A percentile compares a stretch with the other conserved stretches of the same genome.
phyloP scores from a whole-genome alignment of 2,329 filamentous ascomycete genomes.

The Alternaria longipes region DNA sequence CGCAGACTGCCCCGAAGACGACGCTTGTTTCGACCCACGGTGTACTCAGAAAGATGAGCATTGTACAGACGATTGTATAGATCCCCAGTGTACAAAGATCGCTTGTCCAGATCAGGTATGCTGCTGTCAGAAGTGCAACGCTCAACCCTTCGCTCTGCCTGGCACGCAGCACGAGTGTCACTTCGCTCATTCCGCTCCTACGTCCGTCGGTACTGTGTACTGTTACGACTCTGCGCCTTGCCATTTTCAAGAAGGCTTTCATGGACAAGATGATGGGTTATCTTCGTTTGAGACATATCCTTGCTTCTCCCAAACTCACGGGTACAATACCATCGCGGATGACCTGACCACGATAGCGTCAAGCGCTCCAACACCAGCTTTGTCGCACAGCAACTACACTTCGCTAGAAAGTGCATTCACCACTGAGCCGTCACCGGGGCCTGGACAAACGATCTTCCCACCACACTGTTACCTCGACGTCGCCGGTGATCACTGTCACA shows the following conservation, averaged over 20 bases:
- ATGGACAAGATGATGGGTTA: constrained; percentile 33
- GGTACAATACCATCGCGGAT: constrained; percentile 18
- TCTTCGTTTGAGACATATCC: constrained; percentile 42
- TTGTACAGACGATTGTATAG: constrained; percentile 45
- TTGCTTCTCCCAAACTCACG: constrained; percentile 42
- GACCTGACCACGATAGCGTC: constrained; percentile 38
- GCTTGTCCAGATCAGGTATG: constrained; percentile 44
- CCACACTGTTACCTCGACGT: constrained; percentile 42
- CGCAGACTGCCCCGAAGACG: constrained; percentile 38
- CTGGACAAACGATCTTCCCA: constrained; percentile 25
- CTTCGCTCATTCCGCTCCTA: constrained; percentile 43
- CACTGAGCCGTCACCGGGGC: constrained; percentile 37
- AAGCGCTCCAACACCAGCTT: constrained; percentile 37
- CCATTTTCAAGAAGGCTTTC: constrained; percentile 45
- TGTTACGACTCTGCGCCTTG: constrained; percentile 47
- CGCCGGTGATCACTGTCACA: constrained; percentile 47
- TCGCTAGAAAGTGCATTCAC: constrained; percentile 44
- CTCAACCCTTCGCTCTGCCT: constrained; percentile 43
- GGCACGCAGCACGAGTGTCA: constrained; percentile 46
- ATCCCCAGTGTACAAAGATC: constrained; percentile 47
- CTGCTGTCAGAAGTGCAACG: constrained; percentile 48
- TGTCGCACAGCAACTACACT: constrained; percentile 46
- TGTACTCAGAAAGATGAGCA: constrained; percentile 39
- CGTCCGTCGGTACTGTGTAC: constrained; percentile 43
- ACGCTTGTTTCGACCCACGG: constrained; percentile 50